Conservation (phyloP, 768 basidiomycete species). For the Amanita thiersii region DNA sequence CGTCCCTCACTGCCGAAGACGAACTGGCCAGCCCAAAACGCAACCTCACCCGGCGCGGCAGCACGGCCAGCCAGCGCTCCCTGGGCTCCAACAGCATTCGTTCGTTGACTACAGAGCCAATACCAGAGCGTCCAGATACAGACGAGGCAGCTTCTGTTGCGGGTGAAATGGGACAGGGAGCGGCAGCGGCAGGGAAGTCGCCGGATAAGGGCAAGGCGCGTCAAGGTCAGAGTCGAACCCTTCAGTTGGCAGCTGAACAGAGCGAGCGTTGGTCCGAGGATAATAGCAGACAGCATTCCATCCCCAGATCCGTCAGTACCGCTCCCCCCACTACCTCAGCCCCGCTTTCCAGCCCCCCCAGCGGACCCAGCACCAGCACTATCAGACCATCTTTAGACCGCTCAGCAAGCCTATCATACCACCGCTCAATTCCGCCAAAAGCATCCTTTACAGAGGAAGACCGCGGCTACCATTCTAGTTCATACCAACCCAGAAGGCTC, state of each 20-base stretch:
- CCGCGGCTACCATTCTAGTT: background rate
- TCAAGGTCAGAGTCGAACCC: conserved; percentile 3
- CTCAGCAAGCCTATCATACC: background rate
- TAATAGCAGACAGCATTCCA: background rate
- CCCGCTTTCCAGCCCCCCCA: no score
- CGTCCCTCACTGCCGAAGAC: background rate
- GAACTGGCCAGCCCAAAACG: background rate
- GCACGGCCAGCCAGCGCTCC: conserved; percentile 7
- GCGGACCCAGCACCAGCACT: no score
- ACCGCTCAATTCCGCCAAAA: background rate
- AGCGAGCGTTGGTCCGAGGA: background rate
- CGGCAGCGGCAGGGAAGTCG: background rate
- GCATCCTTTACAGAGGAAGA: conserved; percentile 1
- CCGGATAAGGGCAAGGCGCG: conserved; percentile 7
- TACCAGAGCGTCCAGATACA: conserved; percentile 3
- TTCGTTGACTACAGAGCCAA: conserved; percentile 6
- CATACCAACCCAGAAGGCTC: conserved; percentile 3
- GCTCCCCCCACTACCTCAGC: conserved; percentile 1
- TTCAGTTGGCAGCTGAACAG: conserved; percentile 5
- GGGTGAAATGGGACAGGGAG: background rate
- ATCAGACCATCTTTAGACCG: background rate
- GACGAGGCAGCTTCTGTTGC: background rate
- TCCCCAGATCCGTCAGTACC: background rate
- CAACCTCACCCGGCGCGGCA: conserved; percentile 4
- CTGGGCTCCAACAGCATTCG: conserved; percentile 6